A percentile compares a stretch with the other conserved stretches of the same genome.
Conservation (phyloP, 495 filamentous ascomycete genomes). For the Aspergillus avenaceus region DNA sequence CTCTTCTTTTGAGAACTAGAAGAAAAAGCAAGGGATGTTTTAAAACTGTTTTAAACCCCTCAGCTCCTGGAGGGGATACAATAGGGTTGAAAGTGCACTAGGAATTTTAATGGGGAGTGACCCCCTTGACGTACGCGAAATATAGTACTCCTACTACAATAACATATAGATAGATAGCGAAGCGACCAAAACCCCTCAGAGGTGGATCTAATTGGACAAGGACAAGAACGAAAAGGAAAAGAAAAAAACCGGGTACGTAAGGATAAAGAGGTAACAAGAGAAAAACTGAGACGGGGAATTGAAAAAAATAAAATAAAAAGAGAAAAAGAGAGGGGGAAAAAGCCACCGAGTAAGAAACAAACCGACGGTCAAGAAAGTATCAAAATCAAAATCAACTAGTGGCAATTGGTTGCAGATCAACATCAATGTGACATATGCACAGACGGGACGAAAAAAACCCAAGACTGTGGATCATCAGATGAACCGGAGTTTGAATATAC, state of each 20-base stretch:
- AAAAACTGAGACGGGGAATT: not conserved
- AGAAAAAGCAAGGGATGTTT: not conserved
- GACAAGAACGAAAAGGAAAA: not conserved
- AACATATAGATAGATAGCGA: too few relatives aligned
- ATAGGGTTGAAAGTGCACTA: too few relatives aligned
- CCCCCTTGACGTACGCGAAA: too few relatives aligned
- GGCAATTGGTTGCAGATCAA: slow-evolving; percentile 2
- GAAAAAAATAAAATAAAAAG: slow-evolving; percentile 1
- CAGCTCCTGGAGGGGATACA: not conserved
- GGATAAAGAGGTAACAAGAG: not conserved
- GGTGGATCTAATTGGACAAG: too few relatives aligned
- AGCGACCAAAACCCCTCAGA: too few relatives aligned
- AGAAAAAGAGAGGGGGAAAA: not conserved
- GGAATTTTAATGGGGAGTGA: too few relatives aligned
- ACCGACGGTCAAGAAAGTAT: not conserved
- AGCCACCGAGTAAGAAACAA: not conserved
- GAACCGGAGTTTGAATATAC: not conserved
- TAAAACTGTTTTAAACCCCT: slow-evolving; percentile 1
- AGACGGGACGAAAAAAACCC: not conserved
- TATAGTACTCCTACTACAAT: too few relatives aligned
- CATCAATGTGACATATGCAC: not conserved
- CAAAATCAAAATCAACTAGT: slow-evolving; percentile 2
- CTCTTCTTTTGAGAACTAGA: not conserved
- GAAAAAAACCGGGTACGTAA: not conserved
- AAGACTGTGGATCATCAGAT: too few relatives aligned